phyloP scores from a whole-genome alignment of 352 stramenopile genomes.

The Phytophthora pini region DNA sequence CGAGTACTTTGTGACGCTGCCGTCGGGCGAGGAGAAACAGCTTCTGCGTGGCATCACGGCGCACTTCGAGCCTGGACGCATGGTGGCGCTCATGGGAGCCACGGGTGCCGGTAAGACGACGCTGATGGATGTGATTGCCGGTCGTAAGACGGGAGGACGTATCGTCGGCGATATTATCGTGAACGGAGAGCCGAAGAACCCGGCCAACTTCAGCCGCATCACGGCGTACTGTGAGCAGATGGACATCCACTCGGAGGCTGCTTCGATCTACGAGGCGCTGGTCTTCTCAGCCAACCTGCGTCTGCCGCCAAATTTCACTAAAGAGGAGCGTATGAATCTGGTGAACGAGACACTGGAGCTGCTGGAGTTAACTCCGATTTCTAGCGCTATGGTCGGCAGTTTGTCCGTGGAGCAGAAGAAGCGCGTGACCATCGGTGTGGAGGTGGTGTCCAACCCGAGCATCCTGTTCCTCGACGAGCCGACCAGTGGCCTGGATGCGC shows the following conservation, averaged over 20 bases:
- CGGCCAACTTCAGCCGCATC: constrained; percentile 84
- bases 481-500: constrained; percentile 88
- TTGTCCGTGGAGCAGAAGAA: constrained; percentile 92
- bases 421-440: constrained; percentile 91
- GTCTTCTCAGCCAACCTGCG: constrained; percentile 92
- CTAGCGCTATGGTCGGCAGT: constrained; percentile 37
- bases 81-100: constrained; percentile 83
- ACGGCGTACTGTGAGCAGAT: constrained; percentile 94
- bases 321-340: constrained; percentile 46
- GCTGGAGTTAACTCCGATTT: constrained; percentile 43
- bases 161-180: constrained; percentile 89
- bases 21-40: constrained; percentile 53
- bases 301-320: constrained; percentile 55
- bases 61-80: constrained; percentile 60
- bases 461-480: constrained; percentile 96
- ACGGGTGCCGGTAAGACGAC: constrained; percentile 36
- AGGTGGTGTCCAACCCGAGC: constrained; percentile 92
- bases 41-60: constrained; percentile 51
- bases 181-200: constrained; percentile 87
- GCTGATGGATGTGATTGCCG: constrained; percentile 79
- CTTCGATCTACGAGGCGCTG: constrained; percentile 90
- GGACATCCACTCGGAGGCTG: constrained; percentile 83
- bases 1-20: constrained; percentile 59
- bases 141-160: constrained; percentile 72
- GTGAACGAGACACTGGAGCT: constrained; percentile 63